A percentile compares a stretch with the other conserved stretches of the same genome.
These are phyloP conservation scores for Entoloma clypeatum DNA, from an alignment of 1,284 basidiomycete genomes.

Conservation along the genomic window DNA sequence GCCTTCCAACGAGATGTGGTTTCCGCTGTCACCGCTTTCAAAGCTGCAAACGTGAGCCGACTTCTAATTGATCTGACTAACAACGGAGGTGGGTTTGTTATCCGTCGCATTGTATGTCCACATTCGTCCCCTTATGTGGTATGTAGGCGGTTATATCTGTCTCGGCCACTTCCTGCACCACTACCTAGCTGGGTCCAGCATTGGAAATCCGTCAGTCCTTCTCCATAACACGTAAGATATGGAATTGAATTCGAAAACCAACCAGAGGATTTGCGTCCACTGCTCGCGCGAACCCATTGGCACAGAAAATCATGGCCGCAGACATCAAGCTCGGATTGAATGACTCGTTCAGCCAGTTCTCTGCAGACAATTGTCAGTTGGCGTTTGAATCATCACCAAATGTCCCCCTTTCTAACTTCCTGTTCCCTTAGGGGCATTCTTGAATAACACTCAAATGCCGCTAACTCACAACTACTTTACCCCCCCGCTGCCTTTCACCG, in stretches of 20 bases:
- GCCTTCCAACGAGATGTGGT: constrained; percentile 53
- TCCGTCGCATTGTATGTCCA: background rate
- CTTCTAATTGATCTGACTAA: constrained; percentile 59
- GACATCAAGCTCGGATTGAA: constrained; percentile 46
- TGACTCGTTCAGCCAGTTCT: constrained; percentile 38
- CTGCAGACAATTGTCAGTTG: constrained; percentile 47
- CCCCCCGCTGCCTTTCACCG: constrained; percentile 40
- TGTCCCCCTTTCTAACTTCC: background rate
- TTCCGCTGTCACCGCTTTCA: constrained; percentile 44
- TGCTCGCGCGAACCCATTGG: constrained; percentile 49
- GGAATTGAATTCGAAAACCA: background rate
- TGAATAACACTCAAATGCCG: constrained; percentile 49
- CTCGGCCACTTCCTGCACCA: constrained; percentile 58
- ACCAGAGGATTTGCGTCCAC: constrained; percentile 52
- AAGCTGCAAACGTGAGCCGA: constrained; percentile 44
- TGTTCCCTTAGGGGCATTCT: constrained; percentile 41
- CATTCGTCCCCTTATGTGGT: background rate
- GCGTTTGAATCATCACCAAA: background rate
- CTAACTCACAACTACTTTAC: constrained; percentile 45
- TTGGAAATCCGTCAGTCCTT: constrained; percentile 47
- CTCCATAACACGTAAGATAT: background rate
- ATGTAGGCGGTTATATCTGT: constrained; percentile 54
- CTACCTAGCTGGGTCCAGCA: constrained; percentile 47
- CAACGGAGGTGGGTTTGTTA: constrained; percentile 47
- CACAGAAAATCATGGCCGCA: constrained; percentile 51